A percentile compares a stretch with the other conserved stretches of the same genome.
Conservation (phyloP, 495 filamentous ascomycete species). For the Trichoderma gamsii region DNA sequence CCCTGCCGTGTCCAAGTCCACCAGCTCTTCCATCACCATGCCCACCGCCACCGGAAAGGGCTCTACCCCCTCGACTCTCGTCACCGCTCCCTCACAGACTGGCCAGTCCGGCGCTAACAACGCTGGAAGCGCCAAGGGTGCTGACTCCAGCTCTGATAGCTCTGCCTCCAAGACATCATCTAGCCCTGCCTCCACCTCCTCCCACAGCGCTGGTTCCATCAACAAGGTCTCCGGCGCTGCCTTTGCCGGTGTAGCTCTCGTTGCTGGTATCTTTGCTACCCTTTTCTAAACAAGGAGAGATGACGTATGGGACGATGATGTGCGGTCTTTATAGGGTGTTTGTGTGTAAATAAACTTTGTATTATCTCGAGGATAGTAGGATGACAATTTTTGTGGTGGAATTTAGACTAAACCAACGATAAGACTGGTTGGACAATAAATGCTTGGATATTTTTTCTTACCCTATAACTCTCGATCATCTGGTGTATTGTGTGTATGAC, state of each 20-base stretch:
- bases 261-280: conserved; percentile 11
- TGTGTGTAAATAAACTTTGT: background rate
- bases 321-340: background rate
- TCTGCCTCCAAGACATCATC: background rate
- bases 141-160: conserved; percentile 17
- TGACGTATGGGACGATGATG: background rate
- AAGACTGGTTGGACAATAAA: conserved; percentile 13
- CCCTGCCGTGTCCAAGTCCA: conserved; percentile 36
- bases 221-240: conserved; percentile 9
- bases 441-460: background rate
- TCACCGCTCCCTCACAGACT: conserved; percentile 6
- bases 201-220: conserved; percentile 5
- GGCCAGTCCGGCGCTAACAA: background rate
- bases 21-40: conserved; percentile 18
- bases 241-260: conserved; percentile 2
- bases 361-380: background rate
- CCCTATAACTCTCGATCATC: no score
- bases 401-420: conserved; percentile 8
- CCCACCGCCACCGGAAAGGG: conserved; percentile 15
- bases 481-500: no score
- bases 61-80: conserved; percentile 16
- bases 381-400: background rate
- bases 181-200: background rate
- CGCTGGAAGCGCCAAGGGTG: conserved; percentile 17
- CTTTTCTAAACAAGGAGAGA: conserved; percentile 13